phyloP scores from a whole-genome alignment of 192 early-diverging fungal species.

The Gonapodya sp. region DNA sequence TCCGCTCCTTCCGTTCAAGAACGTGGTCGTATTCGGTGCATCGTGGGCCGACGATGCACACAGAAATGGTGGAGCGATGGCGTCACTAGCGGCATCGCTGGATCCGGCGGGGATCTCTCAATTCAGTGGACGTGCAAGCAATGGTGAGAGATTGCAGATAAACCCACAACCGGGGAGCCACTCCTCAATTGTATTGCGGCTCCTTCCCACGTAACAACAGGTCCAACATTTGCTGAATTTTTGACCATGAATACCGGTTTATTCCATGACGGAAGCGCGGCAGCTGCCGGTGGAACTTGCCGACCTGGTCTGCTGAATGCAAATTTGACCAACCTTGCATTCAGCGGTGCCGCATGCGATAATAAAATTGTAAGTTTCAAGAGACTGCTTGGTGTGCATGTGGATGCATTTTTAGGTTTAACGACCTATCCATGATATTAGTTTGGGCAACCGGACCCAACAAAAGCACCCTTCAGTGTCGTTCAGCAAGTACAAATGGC shows the following conservation, averaged over 20 bases:
- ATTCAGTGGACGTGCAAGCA: background rate
- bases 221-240: background rate
- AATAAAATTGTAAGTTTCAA: background rate
- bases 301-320: background rate
- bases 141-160: too few relatives aligned
- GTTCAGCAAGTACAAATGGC: background rate
- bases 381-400: too few relatives aligned
- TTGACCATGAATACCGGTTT: background rate
- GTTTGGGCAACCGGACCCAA: slow-evolving; percentile 1
- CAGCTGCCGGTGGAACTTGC: background rate
- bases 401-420: background rate
- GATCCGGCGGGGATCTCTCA: background rate
- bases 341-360: background rate
- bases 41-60: background rate
- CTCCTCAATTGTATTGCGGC: too few relatives aligned
- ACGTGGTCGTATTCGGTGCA: background rate
- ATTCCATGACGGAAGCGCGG: background rate
- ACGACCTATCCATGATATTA: background rate
- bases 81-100: background rate
- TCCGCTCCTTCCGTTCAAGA: background rate
- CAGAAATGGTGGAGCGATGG: background rate
- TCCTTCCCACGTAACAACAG: too few relatives aligned
- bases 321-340: background rate
- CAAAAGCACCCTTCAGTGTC: background rate
- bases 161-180: too few relatives aligned